Evolutionary conservation across 176 grass and related monocot genomes (phyloP).

Genomic region (Ampelocalamus luodianensis): DNA sequence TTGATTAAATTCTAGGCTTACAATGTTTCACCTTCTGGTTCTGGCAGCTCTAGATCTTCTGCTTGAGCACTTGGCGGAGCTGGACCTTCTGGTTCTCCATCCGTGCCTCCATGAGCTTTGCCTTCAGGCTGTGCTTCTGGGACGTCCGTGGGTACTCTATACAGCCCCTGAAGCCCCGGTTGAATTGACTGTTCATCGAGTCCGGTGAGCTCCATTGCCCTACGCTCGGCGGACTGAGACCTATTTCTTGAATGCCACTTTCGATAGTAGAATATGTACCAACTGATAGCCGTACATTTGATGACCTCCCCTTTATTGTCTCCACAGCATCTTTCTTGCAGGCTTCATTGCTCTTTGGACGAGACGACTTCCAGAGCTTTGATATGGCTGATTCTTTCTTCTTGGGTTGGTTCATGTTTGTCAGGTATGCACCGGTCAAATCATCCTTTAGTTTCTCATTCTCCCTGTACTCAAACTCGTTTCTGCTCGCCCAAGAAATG

Average conservation of each 20-base stretch:
- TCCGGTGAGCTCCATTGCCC: conserved; percentile 85
- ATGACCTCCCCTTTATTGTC: conserved; percentile 57
- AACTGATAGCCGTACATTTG: conserved; percentile 58
- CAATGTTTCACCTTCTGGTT: conserved; percentile 10
- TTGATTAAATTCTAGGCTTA: conserved; percentile 44
- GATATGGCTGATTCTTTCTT: conserved; percentile 89
- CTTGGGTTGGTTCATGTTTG: conserved; percentile 59
- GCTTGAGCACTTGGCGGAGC: conserved; percentile 88
- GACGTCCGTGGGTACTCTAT: conserved; percentile 77
- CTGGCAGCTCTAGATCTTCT: conserved; percentile 70
- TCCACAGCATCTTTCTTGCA: conserved; percentile 63
- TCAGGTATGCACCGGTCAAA: conserved; percentile 33
- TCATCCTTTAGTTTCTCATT: conserved; percentile 54
- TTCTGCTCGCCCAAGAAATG: conserved; percentile 57
- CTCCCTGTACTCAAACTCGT: conserved; percentile 46
- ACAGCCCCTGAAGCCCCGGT: conserved; percentile 74
- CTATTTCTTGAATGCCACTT: conserved; percentile 64
- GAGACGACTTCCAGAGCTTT: conserved; percentile 87
- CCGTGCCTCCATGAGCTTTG: conserved; percentile 87
- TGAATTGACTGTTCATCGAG: conserved; percentile 69
- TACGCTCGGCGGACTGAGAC: conserved; percentile 59
- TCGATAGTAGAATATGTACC: conserved; percentile 71
- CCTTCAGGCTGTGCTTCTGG: conserved; percentile 93
- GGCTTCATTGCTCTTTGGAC: conserved; percentile 62
- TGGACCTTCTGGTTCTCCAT: conserved; percentile 94